These are phyloP conservation scores for Penicillium malachiteum DNA, from an alignment of 495 filamentous ascomycete genomes.

Conservation along the genomic window DNA sequence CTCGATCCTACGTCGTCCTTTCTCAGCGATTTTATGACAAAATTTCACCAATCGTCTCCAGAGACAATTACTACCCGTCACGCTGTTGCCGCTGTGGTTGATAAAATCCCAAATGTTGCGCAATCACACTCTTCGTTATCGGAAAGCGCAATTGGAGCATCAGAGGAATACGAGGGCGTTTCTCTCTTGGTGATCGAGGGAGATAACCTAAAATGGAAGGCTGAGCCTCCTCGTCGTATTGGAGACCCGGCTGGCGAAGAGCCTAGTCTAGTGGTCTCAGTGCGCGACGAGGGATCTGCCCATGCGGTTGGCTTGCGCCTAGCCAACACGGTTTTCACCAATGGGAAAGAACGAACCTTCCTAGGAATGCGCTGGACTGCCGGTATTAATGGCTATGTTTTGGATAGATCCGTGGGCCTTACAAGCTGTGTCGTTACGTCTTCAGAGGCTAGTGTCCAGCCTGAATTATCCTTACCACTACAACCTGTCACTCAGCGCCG, in stretches of 20 bases:
- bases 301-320: conserved; percentile 57
- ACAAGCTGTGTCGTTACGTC: conserved; percentile 31
- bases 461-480: conserved; percentile 49
- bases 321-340: conserved; percentile 76
- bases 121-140: not conserved
- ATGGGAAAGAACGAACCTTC: conserved; percentile 63
- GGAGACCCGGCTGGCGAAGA: conserved; percentile 33
- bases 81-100: conserved; percentile 37
- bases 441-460: conserved; percentile 9
- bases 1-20: conserved; percentile 34
- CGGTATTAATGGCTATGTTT: conserved; percentile 16
- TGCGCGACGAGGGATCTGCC: conserved; percentile 11
- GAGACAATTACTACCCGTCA: conserved; percentile 9
- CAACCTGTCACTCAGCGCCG: conserved; percentile 64
- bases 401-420: conserved; percentile 30
- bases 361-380: conserved; percentile 55
- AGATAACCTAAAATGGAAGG: conserved; percentile 33
- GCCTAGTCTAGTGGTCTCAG: conserved; percentile 32
- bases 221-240: conserved; percentile 29
- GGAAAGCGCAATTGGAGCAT: not conserved
- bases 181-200: conserved; percentile 31
- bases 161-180: conserved; percentile 31
- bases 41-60: conserved; percentile 12
- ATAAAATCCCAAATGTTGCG: conserved; percentile 30
- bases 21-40: conserved; percentile 31